Conservation (phyloP, 176 grass and related monocot genomes). For the Alloteropsis semialata region DNA sequence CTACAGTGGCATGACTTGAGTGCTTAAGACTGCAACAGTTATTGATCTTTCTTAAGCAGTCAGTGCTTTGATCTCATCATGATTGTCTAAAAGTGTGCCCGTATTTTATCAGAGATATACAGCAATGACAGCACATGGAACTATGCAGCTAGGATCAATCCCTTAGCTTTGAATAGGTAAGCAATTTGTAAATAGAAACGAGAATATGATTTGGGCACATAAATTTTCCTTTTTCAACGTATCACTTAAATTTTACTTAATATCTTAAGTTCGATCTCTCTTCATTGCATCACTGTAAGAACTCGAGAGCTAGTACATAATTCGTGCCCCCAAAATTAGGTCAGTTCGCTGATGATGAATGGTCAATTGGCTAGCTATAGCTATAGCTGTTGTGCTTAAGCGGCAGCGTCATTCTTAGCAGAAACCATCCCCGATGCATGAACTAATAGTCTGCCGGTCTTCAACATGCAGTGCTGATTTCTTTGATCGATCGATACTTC, state of each 20-base stretch:
- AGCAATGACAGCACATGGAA: not conserved
- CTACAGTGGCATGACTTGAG: not conserved
- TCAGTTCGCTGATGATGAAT: not conserved
- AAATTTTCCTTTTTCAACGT: too few relatives aligned
- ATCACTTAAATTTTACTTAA: too few relatives aligned
- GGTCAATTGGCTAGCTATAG: not conserved
- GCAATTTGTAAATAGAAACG: not conserved
- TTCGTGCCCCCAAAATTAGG: not conserved
- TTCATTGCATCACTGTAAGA: conserved; percentile 1
- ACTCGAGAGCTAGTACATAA: conserved; percentile 4
- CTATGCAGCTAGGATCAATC: not conserved
- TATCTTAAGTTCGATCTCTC: not conserved
- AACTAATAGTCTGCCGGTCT: not conserved
- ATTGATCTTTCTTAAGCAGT: not conserved
- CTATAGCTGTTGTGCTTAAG: not conserved
- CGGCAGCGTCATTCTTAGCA: not conserved
- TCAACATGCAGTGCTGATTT: not conserved
- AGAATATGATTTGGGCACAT: not conserved
- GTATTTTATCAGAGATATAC: not conserved
- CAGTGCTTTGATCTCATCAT: conserved; percentile 24
- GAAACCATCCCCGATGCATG: not conserved
- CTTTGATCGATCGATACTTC: not conserved
- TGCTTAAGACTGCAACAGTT: conserved; percentile 13
- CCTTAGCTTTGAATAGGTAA: not conserved
- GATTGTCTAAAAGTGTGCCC: not conserved